Evolutionary conservation across 2,329 filamentous ascomycete species (phyloP), one percentile per base, ranked within the genome.

Genomic region (Davidsoniella eucalypti): DNA sequence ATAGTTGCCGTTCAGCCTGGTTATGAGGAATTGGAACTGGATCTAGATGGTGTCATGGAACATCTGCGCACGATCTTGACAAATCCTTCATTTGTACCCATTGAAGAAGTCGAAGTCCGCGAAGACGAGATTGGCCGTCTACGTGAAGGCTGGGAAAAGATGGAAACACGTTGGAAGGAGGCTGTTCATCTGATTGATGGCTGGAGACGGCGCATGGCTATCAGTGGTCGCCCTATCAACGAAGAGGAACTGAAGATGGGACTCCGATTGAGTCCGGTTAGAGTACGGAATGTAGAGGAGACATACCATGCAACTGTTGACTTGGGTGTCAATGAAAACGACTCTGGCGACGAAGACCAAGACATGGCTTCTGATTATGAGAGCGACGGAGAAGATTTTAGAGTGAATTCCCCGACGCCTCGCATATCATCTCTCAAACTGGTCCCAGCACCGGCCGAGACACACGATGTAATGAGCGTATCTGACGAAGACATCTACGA

Each of bases 11-110:
- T 59, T 53, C 65, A 67, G 23, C 64, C 65, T 26, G 64, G 62
- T 43, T 69, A 69, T 42, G 69, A 86, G 57, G 83, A 88, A 42
- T 73, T 96, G 54, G 78, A 82, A 0, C 61, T 67, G 7, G 84
- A 93, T 55, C 77, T 95, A 65, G 81, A 88, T 49, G 69, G 69
- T 5, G 80, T 94, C 8, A 71, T 96, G 54, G 78, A 84, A 33
- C 87, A 94, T 60, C 74, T 98, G 55, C 77, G 84, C 56, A 82
- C 75, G 2, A 76, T 98, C 37, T 71, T 98, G 42, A 95, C 87
- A 7, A 96, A 96, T 60, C 92, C 92, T 1, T 94, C 88, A 2
- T 98, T 96, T 62, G 92, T 95, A 12, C 85, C 90, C 0, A 78
- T 96, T 18, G 92, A 96, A 58, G 92, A 96, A 63, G 87, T 98